These are phyloP conservation scores for Plasmodium reichenowi DNA, from an alignment of 169 alveolate genomes.

Conservation along the genomic window DNA sequence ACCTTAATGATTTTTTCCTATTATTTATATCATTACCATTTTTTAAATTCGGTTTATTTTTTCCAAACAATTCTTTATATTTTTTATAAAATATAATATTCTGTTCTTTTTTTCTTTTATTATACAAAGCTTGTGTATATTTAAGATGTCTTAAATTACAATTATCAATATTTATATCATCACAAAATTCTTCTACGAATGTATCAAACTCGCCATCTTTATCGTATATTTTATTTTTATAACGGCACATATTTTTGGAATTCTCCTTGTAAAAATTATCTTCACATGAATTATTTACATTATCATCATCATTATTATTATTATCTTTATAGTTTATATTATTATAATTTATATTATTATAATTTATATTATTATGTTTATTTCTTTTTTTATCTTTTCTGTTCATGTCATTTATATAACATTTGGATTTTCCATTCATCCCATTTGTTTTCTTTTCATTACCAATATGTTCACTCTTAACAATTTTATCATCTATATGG, in stretches of 20 bases:
- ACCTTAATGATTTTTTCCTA: background rate
- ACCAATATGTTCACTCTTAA: too few species aligned
- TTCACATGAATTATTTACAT: background rate
- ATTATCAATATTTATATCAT: background rate
- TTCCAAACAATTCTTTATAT: conserved; percentile 19
- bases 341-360: background rate
- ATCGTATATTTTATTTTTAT: background rate
- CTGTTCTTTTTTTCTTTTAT: conserved; percentile 14
- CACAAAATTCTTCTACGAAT: background rate
- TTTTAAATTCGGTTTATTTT: background rate
- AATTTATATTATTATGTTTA: background rate
- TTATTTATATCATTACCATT: background rate
- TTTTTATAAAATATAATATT: background rate
- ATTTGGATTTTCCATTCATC: background rate
- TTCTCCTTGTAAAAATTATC: too few species aligned
- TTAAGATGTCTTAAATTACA: too few species aligned
- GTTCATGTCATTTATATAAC: too few species aligned
- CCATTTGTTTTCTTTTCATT: background rate
- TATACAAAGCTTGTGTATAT: background rate
- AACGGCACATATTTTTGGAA: background rate
- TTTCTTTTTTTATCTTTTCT: background rate
- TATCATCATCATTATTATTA: background rate
- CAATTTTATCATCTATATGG: background rate
- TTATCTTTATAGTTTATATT: background rate
- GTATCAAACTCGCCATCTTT: background rate